Base-by-base conservation (phyloP, 139 green algal species). In the Chlorella vulgaris region DNA sequence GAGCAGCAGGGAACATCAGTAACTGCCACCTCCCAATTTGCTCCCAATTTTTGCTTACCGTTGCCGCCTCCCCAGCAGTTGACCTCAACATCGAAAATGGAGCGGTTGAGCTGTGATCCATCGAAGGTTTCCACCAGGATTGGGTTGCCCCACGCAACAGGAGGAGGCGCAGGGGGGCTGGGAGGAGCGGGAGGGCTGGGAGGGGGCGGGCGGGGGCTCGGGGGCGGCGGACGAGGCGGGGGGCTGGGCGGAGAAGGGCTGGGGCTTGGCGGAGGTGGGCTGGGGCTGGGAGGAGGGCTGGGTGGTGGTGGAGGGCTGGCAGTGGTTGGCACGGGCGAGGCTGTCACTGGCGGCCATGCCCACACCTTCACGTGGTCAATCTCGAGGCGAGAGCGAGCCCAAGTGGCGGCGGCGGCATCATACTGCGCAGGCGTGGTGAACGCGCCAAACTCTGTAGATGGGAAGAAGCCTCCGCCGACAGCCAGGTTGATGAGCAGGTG, bases 401-500 rank as follows among this genome's bases (percentile, higher is more conserved):
- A 78, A 28, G 43, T 61, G 7, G 70, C 47, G 13, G 26, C 33
- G 13, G 70, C 50, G 31, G 70, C 70, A 33, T 78, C 50, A 31
- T 33, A 78, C 21, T 42, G 21, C 0, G 70, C 47, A 21, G n/a
- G 10, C 7, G 13, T 66, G 31, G 1, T 22, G 15, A 61, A 78
- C 10, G 2, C 33, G 33, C 70, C 70, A 33, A 67, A 78, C 31
- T 63, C 24, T 13, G 29, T 4, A 3, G 47, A 4, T 18, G 43
- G 43, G 31, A 77, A 76, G 51, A 84, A 84, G 33, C 69, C 50
- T 28, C 80, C 80, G n/a, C 80, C 80, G 2, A 84, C 80, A 2
- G 80, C 80, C 47, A 84, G 60, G n/a, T 84, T 84, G 18, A 84
- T 21, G 43, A 84, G 31, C 24, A 84, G 43, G 42, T 84, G 47